Base-by-base conservation (phyloP, 2,329 filamentous ascomycete species). In the Didymella sp. region DNA sequence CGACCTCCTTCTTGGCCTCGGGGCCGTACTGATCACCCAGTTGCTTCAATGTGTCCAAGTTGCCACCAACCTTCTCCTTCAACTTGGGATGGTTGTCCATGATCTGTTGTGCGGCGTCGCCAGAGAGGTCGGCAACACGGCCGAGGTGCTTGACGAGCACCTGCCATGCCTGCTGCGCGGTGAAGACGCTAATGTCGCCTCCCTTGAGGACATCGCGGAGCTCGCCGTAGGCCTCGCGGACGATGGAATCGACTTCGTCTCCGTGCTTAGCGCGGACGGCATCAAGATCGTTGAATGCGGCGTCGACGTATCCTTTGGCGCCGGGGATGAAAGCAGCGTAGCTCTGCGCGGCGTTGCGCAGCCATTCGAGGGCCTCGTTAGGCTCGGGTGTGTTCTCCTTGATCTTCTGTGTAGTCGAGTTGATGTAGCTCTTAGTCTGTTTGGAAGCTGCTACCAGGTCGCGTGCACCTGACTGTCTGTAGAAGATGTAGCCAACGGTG, bases 311-410 rank as follows among this genome's bases (percentile, higher is more conserved):
- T 43, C 81, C 77, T 27, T 84, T 83, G 2, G 87, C 89, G 12
- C 90, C 90, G 0, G 90, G 90, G 27, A 93, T 84, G 81, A 88
- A 90, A 2, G 79, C 80, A 2, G 88, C 87, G 69, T 92, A 92
- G 22, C 86, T 86, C 70, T 85, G 86, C 25, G 86, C 85, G 12
- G 87, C 86, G 55, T 86, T 79, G 67, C 86, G 86, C 58, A 92
- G 82, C 78, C 84, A 87, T 58, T 83, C 76, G 35, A 90, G 78
- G 1, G 89, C 88, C 73, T 90, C 82, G 60, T 89, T 88, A 13
- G 87, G 82, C 58, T 85, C 82, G 0, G 89, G 89, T 0, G 88
- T 85, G 42, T 82, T 81, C 52, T 87, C 76, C 62, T 87, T 83
- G 6, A 89, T 78, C 70, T 85, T 85, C 62, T 86, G 78, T 30